phyloP scores from a whole-genome alignment of 2,329 filamentous ascomycete genomes.

The Blumeria graminis region DNA sequence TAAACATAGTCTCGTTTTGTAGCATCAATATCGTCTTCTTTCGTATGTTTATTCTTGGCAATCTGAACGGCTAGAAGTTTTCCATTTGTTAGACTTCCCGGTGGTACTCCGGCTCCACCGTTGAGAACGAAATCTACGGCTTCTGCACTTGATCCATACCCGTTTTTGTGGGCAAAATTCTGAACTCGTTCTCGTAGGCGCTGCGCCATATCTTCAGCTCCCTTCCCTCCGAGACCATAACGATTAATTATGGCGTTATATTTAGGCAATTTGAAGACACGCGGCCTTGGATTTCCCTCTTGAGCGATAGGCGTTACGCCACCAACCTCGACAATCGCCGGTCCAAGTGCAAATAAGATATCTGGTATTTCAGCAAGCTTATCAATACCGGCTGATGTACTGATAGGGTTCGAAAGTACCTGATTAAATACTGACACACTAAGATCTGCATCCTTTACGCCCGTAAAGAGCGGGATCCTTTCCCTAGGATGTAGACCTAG shows the following conservation, averaged over 20 bases:
- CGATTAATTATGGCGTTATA: slow-evolving; percentile 83
- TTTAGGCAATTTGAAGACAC: slow-evolving; percentile 66
- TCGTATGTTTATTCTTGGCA: slow-evolving; percentile 88
- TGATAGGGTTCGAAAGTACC: slow-evolving; percentile 61
- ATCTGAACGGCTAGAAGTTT: slow-evolving; percentile 75
- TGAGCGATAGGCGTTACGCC: slow-evolving; percentile 77
- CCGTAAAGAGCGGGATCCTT: slow-evolving; percentile 19
- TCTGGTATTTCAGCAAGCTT: slow-evolving; percentile 82
- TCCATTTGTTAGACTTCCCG: slow-evolving; percentile 55
- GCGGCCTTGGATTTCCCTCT: slow-evolving; percentile 62
- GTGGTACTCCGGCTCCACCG: slow-evolving; percentile 52
- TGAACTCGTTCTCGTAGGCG: slow-evolving; percentile 55
- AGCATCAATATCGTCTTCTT: slow-evolving; percentile 61
- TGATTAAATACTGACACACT: slow-evolving; percentile 46
- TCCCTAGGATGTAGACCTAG: slow-evolving; percentile 65
- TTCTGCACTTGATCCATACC: slow-evolving; percentile 35
- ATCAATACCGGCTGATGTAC: slow-evolving; percentile 85
- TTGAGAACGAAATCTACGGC: slow-evolving; percentile 52
- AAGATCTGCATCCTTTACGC: slow-evolving; percentile 17
- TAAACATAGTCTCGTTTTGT: slow-evolving; percentile 68
- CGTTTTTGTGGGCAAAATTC: slow-evolving; percentile 46
- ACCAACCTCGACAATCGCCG: slow-evolving; percentile 75
- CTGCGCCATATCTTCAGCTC: slow-evolving; percentile 67
- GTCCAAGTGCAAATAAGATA: slow-evolving; percentile 60
- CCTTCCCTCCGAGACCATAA: slow-evolving; percentile 82